These are phyloP conservation scores for Barbatosphaeria neglecta DNA, from an alignment of 495 filamentous ascomycete species.

Conservation along the genomic window DNA sequence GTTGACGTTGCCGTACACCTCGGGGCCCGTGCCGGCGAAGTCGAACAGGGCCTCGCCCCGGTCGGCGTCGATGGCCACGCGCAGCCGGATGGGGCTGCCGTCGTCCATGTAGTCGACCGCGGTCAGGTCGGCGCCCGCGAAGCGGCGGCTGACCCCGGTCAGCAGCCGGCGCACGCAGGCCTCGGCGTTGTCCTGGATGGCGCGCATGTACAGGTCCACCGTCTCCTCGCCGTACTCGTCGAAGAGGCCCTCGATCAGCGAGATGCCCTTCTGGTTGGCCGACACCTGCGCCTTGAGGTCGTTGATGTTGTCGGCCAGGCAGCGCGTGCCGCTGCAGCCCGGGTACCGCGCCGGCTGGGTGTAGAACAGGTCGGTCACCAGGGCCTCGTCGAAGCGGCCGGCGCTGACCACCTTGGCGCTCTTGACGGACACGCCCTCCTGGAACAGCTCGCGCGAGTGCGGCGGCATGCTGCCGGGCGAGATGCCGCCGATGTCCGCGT, in stretches of 20 bases:
- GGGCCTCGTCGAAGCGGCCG: conserved; percentile 78
- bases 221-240: conserved; percentile 81
- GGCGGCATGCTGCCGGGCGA: conserved; percentile 95
- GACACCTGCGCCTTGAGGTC: conserved; percentile 95
- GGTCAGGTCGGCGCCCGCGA: conserved; percentile 61
- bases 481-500: conserved; percentile 95
- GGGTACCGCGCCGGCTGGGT: conserved; percentile 74
- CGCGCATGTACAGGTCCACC: conserved; percentile 92
- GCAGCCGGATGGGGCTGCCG: conserved; percentile 75
- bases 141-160: conserved; percentile 64
- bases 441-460: conserved; percentile 81
- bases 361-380: conserved; percentile 73
- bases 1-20: conserved; percentile 93
- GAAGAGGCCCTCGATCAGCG: conserved; percentile 73
- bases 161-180: conserved; percentile 72
- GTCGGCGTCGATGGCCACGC: conserved; percentile 68
- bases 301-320: conserved; percentile 87
- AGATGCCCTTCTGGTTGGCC: conserved; percentile 92
- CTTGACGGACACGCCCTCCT: conserved; percentile 91
- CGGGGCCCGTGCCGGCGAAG: conserved; percentile 79
- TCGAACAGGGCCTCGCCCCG: conserved; percentile 85
- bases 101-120: conserved; percentile 91
- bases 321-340: conserved; percentile 81
- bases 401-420: conserved; percentile 88
- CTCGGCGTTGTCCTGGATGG: conserved; percentile 89